phyloP scores from a whole-genome alignment of 352 stramenopile genomes.

The Plasmopara halstedii region DNA sequence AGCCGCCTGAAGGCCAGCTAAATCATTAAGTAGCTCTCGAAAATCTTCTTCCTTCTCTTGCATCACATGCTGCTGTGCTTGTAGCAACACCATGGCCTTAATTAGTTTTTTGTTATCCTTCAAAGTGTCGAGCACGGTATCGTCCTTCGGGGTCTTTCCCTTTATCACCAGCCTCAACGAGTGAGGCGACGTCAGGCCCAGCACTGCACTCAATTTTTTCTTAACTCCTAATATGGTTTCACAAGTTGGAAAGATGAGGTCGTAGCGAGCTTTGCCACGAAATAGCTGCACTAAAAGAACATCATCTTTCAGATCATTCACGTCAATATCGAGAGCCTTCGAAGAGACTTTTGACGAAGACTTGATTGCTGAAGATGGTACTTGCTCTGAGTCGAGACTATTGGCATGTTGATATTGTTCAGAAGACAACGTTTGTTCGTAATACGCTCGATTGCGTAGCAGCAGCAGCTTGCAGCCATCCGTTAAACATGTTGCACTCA shows the following conservation, averaged over 20 bases:
- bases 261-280: slow-evolving; percentile 50
- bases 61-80: slow-evolving; percentile 49
- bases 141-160: slow-evolving; percentile 46
- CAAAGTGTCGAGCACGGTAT: slow-evolving; percentile 15
- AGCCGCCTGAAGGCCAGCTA: slow-evolving; percentile 31
- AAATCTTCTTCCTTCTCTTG: slow-evolving; percentile 63
- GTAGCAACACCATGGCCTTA: slow-evolving; percentile 68
- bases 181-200: slow-evolving; percentile 30
- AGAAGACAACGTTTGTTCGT: slow-evolving; percentile 8
- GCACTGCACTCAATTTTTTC: slow-evolving; percentile 30
- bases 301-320: slow-evolving; percentile 33
- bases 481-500: slow-evolving; percentile 12
- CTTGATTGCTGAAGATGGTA: neutral
- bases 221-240: slow-evolving; percentile 37
- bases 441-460: slow-evolving; percentile 27
- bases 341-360: neutral
- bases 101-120: slow-evolving; percentile 20
- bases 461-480: slow-evolving; percentile 41
- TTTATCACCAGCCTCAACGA: slow-evolving; percentile 56
- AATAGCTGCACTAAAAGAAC: slow-evolving; percentile 43
- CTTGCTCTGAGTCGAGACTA: neutral
- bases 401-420: neutral
- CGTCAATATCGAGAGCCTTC: slow-evolving; percentile 19
- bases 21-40: slow-evolving; percentile 48
- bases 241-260: slow-evolving; percentile 33